Evolutionary conservation across 352 stramenopile genomes (phyloP).

Genomic region (Pythium rhizo-oryzae): DNA sequence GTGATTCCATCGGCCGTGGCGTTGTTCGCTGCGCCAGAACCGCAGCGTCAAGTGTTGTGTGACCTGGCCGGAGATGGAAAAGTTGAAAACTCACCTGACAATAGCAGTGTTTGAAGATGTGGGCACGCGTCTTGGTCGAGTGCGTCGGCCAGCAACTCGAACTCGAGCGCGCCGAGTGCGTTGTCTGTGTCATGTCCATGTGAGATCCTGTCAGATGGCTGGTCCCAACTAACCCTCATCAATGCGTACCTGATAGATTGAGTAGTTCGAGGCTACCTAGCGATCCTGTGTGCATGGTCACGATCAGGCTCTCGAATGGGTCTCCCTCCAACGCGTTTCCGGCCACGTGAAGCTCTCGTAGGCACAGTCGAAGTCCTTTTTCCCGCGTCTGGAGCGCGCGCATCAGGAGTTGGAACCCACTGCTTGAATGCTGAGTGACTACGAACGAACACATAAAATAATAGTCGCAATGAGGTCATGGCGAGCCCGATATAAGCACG

Average conservation of each 20-base stretch:
- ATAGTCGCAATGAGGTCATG: background rate
- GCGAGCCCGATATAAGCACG: background rate
- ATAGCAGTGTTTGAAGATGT: constrained; percentile 7
- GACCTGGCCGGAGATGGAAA: background rate
- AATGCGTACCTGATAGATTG: constrained; percentile 24
- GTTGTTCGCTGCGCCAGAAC: constrained; percentile 38
- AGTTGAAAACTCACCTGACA: constrained; percentile 6
- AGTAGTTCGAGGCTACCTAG: constrained; percentile 12
- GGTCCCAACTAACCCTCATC: too few species aligned
- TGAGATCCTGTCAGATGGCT: too few species aligned
- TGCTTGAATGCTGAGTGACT: constrained; percentile 15
- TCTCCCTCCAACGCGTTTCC: constrained; percentile 16
- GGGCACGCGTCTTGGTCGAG: constrained; percentile 19
- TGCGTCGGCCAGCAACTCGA: constrained; percentile 17
- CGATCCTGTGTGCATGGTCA: background rate
- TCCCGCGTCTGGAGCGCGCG: background rate
- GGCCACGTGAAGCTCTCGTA: constrained; percentile 15
- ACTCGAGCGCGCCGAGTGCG: constrained; percentile 11
- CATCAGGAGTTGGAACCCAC: constrained; percentile 12
- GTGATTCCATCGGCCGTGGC: constrained; percentile 44
- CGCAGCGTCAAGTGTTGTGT: too few species aligned
- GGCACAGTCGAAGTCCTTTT: background rate
- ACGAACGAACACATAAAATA: background rate
- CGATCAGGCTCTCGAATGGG: constrained; percentile 13
- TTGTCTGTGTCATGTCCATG: constrained; percentile 12